phyloP scores from a whole-genome alignment of 2,329 filamentous ascomycete genomes.

The Cryphonectria japonica region DNA sequence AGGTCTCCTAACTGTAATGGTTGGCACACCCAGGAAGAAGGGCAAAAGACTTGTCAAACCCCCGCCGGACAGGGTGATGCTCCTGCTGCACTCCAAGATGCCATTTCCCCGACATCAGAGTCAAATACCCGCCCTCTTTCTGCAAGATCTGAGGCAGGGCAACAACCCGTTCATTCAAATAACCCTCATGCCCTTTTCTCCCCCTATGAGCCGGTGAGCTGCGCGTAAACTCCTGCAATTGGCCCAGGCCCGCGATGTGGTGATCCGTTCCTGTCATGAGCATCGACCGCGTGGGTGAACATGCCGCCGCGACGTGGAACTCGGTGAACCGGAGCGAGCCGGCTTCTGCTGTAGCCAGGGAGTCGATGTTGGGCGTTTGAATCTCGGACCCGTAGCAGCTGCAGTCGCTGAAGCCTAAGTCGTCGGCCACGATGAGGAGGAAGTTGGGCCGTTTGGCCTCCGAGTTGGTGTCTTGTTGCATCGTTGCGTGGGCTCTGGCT shows the following conservation, averaged over 20 bases:
- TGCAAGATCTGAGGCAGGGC: constrained; percentile 36
- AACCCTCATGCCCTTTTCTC: constrained; percentile 38
- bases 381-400: constrained; percentile 41
- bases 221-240: constrained; percentile 54
- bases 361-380: constrained; percentile 38
- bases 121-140: constrained; percentile 40
- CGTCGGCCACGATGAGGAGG: constrained; percentile 41
- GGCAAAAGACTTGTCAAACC: constrained; percentile 63
- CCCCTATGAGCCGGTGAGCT: constrained; percentile 31
- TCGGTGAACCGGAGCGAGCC: constrained; percentile 63
- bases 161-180: constrained; percentile 38
- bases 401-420: constrained; percentile 40
- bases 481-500: neutral
- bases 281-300: constrained; percentile 68
- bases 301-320: constrained; percentile 67
- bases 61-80: constrained; percentile 56
- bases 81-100: constrained; percentile 56
- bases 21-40: constrained; percentile 64
- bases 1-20: constrained; percentile 45
- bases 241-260: constrained; percentile 62
- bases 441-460: constrained; percentile 37
- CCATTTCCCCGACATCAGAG: constrained; percentile 40
- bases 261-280: constrained; percentile 68
- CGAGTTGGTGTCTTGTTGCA: neutral
- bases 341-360: constrained; percentile 42